Conservation (phyloP, 345 rosid genomes). For the Bruguiera gymnorhiza region DNA sequence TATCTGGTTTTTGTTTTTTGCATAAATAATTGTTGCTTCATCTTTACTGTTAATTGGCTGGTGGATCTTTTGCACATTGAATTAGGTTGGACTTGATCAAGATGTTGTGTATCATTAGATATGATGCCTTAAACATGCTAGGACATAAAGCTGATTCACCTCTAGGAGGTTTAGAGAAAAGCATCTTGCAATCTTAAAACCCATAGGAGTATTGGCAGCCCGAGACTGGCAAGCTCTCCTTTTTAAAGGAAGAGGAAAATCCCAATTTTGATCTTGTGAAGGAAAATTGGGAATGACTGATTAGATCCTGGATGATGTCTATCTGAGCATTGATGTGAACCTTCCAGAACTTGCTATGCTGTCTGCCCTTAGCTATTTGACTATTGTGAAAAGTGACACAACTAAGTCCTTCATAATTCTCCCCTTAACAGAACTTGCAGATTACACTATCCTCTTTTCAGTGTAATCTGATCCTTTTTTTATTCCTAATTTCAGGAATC, state of each 20-base stretch:
- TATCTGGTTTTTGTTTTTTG: too few relatives aligned
- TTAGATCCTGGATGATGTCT: neutral
- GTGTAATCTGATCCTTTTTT: neutral
- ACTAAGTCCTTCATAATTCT: too few relatives aligned
- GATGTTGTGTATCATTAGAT: neutral
- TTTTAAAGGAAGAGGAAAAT: neutral
- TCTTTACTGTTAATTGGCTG: too few relatives aligned
- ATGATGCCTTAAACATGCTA: neutral
- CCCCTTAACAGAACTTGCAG: neutral
- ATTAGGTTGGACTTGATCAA: neutral
- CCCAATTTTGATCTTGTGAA: neutral
- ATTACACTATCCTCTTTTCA: neutral
- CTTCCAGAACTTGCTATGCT: too few relatives aligned
- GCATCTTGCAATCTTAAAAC: neutral
- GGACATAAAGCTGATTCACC: neutral
- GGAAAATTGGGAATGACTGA: neutral
- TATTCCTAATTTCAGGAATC: conserved; percentile 50
- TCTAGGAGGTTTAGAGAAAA: neutral
- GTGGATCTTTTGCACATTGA: too few relatives aligned
- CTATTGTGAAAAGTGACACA: too few relatives aligned
- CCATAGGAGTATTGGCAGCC: neutral
- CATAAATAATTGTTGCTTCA: too few relatives aligned
- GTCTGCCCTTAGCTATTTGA: too few relatives aligned
- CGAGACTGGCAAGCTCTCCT: neutral
- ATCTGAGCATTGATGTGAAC: too few relatives aligned